Conservation (phyloP, 2,329 filamentous ascomycete genomes). For the Chalaropsis ovoidea region DNA sequence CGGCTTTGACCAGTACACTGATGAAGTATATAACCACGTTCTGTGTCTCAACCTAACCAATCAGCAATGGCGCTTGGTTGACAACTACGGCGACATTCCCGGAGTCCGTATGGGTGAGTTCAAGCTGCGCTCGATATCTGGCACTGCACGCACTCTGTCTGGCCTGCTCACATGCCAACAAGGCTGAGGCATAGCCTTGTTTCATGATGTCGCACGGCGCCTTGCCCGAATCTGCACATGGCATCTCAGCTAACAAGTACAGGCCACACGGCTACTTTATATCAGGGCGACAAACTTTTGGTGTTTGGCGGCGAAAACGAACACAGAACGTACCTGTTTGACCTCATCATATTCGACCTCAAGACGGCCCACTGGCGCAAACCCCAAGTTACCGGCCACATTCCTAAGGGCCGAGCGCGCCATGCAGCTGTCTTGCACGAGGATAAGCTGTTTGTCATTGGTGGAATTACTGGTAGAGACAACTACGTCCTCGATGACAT, state of each 20-base stretch:
- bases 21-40: slow-evolving; percentile 98
- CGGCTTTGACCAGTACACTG: slow-evolving; percentile 96
- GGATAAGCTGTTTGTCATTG: slow-evolving; percentile 91
- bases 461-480: slow-evolving; percentile 88
- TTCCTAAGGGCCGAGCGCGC: slow-evolving; percentile 80
- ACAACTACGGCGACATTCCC: slow-evolving; percentile 97
- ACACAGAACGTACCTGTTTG: slow-evolving; percentile 86
- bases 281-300: slow-evolving; percentile 87
- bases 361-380: slow-evolving; percentile 93
- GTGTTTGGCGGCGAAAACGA: slow-evolving; percentile 98
- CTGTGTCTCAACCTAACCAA: slow-evolving; percentile 76
- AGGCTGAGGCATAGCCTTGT: slow-evolving; percentile 2
- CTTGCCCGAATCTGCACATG: background rate
- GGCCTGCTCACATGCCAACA: background rate
- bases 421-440: slow-evolving; percentile 92
- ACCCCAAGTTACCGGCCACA: slow-evolving; percentile 70
- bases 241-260: slow-evolving; percentile 20
- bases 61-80: slow-evolving; percentile 88
- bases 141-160: slow-evolving; percentile 9
- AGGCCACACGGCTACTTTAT: slow-evolving; percentile 92
- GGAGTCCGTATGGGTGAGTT: slow-evolving; percentile 84
- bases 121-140: background rate
- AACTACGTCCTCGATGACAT: slow-evolving; percentile 92
- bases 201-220: background rate
- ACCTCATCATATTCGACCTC: slow-evolving; percentile 91